A percentile compares a stretch with the other conserved stretches of the same genome.
phyloP scores from a whole-genome alignment of 345 rosid species.

The Hypericum androsaemum region DNA sequence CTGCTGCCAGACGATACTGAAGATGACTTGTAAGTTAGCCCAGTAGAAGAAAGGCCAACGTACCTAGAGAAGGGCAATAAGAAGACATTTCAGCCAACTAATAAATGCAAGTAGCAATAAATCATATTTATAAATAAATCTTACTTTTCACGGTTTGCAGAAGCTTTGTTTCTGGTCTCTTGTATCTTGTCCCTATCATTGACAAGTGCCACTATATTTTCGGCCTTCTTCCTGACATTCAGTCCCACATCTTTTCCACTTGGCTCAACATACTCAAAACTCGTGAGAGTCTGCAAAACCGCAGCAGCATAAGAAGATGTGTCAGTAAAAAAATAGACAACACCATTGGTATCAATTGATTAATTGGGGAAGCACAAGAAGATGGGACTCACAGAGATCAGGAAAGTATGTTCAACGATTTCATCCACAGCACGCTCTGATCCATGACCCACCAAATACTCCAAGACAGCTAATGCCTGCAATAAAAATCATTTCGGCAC shows the following conservation, averaged over 20 bases:
- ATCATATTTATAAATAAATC: conserved; percentile 16
- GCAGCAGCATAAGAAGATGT: no score
- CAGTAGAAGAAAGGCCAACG: conserved; percentile 82
- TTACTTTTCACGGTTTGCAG: conserved; percentile 87
- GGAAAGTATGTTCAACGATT: conserved; percentile 89
- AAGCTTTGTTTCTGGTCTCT: conserved; percentile 79
- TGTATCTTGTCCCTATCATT: conserved; percentile 81
- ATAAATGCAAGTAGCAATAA: conserved; percentile 6
- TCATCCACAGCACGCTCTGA: conserved; percentile 99
- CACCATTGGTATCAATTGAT: neutral
- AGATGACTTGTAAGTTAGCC: conserved; percentile 61
- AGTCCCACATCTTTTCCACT: conserved; percentile 89
- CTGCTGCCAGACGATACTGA: conserved; percentile 50
- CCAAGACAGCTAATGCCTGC: conserved; percentile 88
- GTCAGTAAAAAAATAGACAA: conserved; percentile 18
- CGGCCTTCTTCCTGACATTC: conserved; percentile 93
- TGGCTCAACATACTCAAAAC: conserved; percentile 93
- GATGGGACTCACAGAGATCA: conserved; percentile 67
- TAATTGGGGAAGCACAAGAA: conserved; percentile 7
- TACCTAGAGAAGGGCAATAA: conserved; percentile 41
- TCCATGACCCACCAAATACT: conserved; percentile 88
- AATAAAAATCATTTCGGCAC: neutral
- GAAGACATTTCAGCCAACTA: conserved; percentile 10
- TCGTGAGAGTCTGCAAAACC: conserved; percentile 85
- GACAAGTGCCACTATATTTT: conserved; percentile 58